Evolutionary conservation across 2,329 filamentous ascomycete genomes (phyloP).

Genomic region (Diaporthe vexans): DNA sequence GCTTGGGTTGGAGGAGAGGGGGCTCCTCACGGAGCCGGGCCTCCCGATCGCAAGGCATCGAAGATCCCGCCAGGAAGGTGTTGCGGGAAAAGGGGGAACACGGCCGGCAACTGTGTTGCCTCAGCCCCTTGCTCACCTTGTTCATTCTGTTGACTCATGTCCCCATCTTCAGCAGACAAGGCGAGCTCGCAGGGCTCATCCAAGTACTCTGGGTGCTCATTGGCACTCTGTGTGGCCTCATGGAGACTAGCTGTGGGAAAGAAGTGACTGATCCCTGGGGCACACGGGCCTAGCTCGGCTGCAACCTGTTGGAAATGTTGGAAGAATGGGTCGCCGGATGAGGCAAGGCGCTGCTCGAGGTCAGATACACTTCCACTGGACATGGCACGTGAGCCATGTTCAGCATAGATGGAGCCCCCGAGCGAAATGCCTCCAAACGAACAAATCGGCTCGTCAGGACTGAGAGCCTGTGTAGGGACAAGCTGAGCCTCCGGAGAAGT

Average conservation of each 20-base stretch:
- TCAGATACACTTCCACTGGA: background rate
- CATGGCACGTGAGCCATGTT: background rate
- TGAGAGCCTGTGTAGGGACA: background rate
- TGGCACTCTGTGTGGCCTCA: background rate
- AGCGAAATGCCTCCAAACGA: background rate
- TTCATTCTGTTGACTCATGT: background rate
- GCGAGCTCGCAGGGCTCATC: background rate
- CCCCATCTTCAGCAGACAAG: background rate
- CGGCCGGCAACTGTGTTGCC: background rate
- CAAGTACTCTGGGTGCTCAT: background rate
- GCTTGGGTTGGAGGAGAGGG: too few species aligned
- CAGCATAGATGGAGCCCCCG: background rate
- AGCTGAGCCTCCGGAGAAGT: background rate
- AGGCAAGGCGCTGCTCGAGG: background rate
- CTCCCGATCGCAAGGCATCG: background rate
- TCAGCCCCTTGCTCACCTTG: background rate
- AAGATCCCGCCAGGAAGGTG: background rate
- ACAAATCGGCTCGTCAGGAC: background rate
- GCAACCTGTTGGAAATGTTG: background rate
- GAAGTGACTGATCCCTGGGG: background rate
- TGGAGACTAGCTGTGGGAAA: background rate
- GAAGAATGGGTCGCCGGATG: background rate
- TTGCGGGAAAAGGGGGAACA: background rate
- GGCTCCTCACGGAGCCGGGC: background rate
- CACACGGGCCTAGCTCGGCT: background rate